Evolutionary conservation across 331 rosid species (phyloP).

Genomic region (Ulmus americana): DNA sequence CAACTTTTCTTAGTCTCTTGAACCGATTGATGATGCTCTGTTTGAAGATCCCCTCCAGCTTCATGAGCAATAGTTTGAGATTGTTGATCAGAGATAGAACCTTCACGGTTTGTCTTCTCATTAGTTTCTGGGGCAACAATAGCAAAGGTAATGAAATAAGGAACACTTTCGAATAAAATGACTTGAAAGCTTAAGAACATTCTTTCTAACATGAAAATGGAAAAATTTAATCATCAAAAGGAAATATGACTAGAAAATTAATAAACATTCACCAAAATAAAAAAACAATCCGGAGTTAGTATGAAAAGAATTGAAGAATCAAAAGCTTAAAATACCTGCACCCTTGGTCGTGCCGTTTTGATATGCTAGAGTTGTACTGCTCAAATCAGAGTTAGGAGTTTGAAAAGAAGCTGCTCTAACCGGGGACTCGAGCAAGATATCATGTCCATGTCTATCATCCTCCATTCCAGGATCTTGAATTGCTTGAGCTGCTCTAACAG

Average conservation of each 20-base stretch:
- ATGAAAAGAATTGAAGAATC: slow-evolving; percentile 1
- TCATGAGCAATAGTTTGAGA: background rate
- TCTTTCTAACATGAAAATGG: background rate
- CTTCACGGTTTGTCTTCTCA: slow-evolving; percentile 8
- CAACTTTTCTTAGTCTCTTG: slow-evolving; percentile 11
- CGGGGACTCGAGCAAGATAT: slow-evolving; percentile 27
- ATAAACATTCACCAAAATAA: background rate
- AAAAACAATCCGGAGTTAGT: background rate
- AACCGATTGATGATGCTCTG: slow-evolving; percentile 19
- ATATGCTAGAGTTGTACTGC: slow-evolving; percentile 11
- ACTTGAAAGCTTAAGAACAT: too few relatives aligned
- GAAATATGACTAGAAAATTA: too few relatives aligned
- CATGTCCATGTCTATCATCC: slow-evolving; percentile 15
- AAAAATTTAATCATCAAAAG: too few relatives aligned
- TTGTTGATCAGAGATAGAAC: background rate
- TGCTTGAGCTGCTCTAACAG: slow-evolving; percentile 17
- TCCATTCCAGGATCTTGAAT: too few relatives aligned
- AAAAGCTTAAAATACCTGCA: slow-evolving; percentile 34
- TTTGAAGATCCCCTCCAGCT: slow-evolving; percentile 19
- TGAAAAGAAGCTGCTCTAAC: slow-evolving; percentile 17
- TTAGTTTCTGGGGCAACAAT: slow-evolving; percentile 18
- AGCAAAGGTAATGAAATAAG: slow-evolving; percentile 17
- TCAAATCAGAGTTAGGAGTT: slow-evolving; percentile 17
- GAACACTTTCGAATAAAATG: background rate
- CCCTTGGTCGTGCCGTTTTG: slow-evolving; percentile 26